Percentiles rank a stretch among this genome's conserved stretches.
phyloP scores from a whole-genome alignment of 768 basidiomycete species.

The Pleurotus ostreatus region DNA sequence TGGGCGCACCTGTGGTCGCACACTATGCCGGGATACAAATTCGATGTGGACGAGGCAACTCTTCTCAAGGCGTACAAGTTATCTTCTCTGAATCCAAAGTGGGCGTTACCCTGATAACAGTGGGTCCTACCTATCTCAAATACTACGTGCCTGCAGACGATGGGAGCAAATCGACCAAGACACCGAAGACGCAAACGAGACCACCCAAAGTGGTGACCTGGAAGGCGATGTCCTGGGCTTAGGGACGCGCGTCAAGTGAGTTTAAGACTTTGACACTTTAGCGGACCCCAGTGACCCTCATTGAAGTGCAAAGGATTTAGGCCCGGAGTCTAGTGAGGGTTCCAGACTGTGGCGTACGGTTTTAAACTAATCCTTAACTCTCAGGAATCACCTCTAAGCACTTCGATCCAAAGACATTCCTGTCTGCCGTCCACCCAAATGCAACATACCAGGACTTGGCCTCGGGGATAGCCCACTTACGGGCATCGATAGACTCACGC shows the following conservation, averaged over 20 bases:
- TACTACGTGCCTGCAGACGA: slow-evolving; percentile 39
- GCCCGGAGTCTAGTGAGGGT: slow-evolving; percentile 72
- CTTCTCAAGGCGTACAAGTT: slow-evolving; percentile 88
- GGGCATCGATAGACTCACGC: slow-evolving; percentile 79
- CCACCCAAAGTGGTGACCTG: slow-evolving; percentile 50
- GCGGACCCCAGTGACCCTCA: slow-evolving; percentile 2
- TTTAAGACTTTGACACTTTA: slow-evolving; percentile 10
- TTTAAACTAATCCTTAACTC: not conserved
- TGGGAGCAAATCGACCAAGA: slow-evolving; percentile 94
- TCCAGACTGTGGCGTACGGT: slow-evolving; percentile 7
- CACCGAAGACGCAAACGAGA: slow-evolving; percentile 63
- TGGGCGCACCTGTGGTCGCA: no score
- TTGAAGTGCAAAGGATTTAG: slow-evolving; percentile 59
- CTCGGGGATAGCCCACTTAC: slow-evolving; percentile 68
- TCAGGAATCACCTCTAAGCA: slow-evolving; percentile 90
- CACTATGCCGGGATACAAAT: slow-evolving; percentile 27
- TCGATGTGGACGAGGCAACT: slow-evolving; percentile 74
- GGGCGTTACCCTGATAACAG: slow-evolving; percentile 17
- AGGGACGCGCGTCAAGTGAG: slow-evolving; percentile 59
- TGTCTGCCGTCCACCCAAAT: slow-evolving; percentile 89
- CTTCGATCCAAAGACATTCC: slow-evolving; percentile 93
- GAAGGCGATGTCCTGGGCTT: slow-evolving; percentile 81
- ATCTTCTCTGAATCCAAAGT: slow-evolving; percentile 74
- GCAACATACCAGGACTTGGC: slow-evolving; percentile 92
- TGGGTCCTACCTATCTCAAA: not conserved